Percentiles rank a stretch among this genome's conserved stretches.
Evolutionary conservation across 202 grass and related monocot genomes (phyloP).

Genomic region (Alloteropsis angusta): DNA sequence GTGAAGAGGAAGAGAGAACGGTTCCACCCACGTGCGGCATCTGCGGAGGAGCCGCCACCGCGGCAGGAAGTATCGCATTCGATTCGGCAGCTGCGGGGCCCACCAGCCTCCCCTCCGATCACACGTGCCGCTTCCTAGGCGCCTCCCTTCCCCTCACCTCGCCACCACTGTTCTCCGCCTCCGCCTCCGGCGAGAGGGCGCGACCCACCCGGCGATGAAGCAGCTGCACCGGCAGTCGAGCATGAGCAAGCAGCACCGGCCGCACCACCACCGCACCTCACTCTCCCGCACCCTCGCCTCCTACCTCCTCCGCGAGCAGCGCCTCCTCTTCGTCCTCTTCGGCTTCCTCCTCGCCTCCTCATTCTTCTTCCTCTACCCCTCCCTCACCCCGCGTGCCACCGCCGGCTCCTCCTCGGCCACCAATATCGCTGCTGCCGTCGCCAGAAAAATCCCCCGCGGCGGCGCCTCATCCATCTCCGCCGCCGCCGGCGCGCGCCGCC

Average conservation of each 20-base stretch:
- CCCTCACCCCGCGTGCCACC: conserved; percentile 21
- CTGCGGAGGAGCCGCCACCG: conserved; percentile 11
- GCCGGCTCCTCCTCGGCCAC: not conserved
- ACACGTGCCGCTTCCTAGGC: not conserved
- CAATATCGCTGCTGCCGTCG: not conserved
- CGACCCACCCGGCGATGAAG: conserved; percentile 19
- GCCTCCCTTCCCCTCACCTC: not conserved
- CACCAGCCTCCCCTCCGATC: not conserved
- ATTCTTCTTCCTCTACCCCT: conserved; percentile 62
- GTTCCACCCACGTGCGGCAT: conserved; percentile 41
- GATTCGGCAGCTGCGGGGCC: not conserved
- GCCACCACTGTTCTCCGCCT: not conserved
- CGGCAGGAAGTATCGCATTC: conserved; percentile 25
- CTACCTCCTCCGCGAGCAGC: conserved; percentile 79
- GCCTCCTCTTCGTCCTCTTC: conserved; percentile 82
- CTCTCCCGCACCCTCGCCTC: conserved; percentile 51
- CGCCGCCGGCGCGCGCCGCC: conserved; percentile 31
- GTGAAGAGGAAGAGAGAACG: not conserved
- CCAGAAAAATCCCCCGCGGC: not conserved
- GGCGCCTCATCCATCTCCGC: not conserved
- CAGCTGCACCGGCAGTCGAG: conserved; percentile 41
- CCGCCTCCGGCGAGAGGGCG: conserved; percentile 27
- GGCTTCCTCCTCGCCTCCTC: conserved; percentile 64
- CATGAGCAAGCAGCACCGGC: conserved; percentile 42
- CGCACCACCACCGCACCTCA: conserved; percentile 35